These are phyloP conservation scores for Dendrobium huoshanense DNA, from an alignment of 106 monocot species.

Conservation along the genomic window DNA sequence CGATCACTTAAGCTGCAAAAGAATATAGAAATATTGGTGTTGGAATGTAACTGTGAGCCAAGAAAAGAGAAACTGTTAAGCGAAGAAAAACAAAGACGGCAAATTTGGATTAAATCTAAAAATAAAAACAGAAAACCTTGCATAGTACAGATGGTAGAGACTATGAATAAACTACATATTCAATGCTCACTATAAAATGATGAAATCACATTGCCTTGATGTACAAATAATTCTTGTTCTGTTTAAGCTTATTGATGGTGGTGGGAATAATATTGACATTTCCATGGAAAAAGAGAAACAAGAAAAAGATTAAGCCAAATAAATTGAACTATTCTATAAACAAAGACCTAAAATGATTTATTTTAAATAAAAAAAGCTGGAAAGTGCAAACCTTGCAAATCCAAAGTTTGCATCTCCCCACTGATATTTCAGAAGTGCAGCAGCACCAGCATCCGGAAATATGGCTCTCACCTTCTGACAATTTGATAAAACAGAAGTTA, in stretches of 20 bases:
- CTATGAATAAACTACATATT: not conserved
- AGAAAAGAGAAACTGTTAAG: not conserved
- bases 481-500: constrained; percentile 3
- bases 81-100: not conserved
- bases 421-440: constrained; percentile 82
- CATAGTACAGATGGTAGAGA: not conserved
- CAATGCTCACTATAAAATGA: not conserved
- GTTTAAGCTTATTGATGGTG: not conserved
- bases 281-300: not conserved
- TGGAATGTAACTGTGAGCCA: not conserved
- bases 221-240: not conserved
- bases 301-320: not conserved
- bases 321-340: not conserved
- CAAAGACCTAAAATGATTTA: not conserved
- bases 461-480: constrained; percentile 80
- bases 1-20: constrained; percentile 87
- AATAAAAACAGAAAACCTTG: not conserved
- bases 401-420: constrained; percentile 85
- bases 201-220: not conserved
- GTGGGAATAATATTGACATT: not conserved
- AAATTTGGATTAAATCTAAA: not conserved
- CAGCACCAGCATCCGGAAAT: constrained; percentile 93
- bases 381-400: constrained; percentile 60
- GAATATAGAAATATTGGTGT: not conserved
- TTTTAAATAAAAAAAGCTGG: not conserved